These are phyloP conservation scores for Pichia sp. DNA, from an alignment of 1,139 yeast species.

Conservation along the genomic window DNA sequence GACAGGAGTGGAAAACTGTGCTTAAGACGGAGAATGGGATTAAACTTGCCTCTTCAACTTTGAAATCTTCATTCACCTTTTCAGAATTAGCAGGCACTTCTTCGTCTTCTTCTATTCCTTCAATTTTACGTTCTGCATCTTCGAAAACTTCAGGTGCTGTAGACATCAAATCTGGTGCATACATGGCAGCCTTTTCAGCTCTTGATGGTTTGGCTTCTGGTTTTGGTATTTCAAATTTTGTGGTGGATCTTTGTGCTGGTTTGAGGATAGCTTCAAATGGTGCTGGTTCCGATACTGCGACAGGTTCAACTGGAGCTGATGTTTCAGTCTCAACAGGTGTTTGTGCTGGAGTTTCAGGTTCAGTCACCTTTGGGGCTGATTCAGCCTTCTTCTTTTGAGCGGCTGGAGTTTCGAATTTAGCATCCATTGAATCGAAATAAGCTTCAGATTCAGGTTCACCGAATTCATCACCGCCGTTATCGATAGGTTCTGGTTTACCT, in stretches of 20 bases:
- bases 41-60: conserved; percentile 15
- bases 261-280: background rate
- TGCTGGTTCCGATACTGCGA: no score
- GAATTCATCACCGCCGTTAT: background rate
- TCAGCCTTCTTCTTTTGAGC: no score
- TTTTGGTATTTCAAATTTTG: background rate
- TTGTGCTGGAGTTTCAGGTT: background rate
- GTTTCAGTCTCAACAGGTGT: background rate
- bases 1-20: conserved; percentile 18
- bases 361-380: background rate
- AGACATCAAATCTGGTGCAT: conserved; percentile 11
- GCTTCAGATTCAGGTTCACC: background rate
- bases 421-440: background rate
- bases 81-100: conserved; percentile 1
- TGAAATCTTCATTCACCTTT: conserved; percentile 7
- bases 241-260: background rate
- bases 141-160: conserved; percentile 16
- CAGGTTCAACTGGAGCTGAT: background rate
- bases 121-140: conserved; percentile 3
- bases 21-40: conserved; percentile 18
- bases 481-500: conserved; percentile 6
- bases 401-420: no score
- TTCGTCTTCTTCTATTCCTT: background rate
- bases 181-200: conserved; percentile 2
- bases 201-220: background rate